Evolutionary conservation across 148 eudicot genomes (phyloP).

Genomic region (Amaranthus hypochondriacus): DNA sequence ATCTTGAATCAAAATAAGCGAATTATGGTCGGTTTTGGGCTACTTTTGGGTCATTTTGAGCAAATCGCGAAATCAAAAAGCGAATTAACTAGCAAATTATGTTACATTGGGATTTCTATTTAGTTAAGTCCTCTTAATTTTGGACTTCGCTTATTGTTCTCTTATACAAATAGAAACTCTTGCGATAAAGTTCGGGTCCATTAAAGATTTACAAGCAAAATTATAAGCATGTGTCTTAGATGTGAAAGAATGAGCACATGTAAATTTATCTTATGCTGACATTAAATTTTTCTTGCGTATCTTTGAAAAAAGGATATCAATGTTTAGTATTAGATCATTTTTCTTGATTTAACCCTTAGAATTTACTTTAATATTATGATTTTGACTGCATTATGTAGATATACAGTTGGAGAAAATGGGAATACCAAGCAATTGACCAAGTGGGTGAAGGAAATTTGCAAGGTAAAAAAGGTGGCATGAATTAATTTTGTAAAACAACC

Average conservation of each 20-base stretch:
- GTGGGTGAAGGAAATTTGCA: constrained; percentile 52
- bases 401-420: constrained; percentile 99
- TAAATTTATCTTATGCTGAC: no score
- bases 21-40: no score
- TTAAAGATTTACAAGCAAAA: neutral
- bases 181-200: neutral
- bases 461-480: constrained; percentile 29
- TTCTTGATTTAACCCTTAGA: neutral
- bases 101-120: no score
- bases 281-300: no score
- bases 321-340: neutral
- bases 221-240: neutral
- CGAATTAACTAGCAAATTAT: no score
- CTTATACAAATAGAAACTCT: neutral
- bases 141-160: neutral
- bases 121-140: no score
- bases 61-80: no score
- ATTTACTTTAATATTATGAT: constrained; percentile 2
- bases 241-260: neutral
- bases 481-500: neutral
- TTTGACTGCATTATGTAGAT: constrained; percentile 44
- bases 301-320: no score
- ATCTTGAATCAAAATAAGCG: no score
- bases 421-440: constrained; percentile 52
- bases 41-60: no score